Base-by-base conservation (phyloP, 1,284 basidiomycete species). In the Fomitiporia mediterranea region DNA sequence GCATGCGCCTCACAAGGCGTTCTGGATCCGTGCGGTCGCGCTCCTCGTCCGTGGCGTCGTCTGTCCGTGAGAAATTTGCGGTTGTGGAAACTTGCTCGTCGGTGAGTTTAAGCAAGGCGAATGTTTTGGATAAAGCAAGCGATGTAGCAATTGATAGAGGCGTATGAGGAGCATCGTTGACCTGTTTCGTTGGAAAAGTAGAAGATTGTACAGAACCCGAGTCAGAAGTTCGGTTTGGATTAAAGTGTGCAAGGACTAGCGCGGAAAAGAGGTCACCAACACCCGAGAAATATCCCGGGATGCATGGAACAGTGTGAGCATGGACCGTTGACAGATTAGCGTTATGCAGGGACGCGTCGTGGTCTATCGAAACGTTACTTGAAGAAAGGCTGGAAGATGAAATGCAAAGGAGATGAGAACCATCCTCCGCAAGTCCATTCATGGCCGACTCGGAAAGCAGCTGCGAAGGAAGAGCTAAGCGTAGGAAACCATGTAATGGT, bases 241-340 rank as follows among this genome's bases (percentile, higher is more conserved):
- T 67, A 69, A 86, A 98, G 64, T 95, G 87, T 0, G 86, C 96
- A 0, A 97, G 75, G 15, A 95, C 83, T 53, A 99, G 82, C 0
- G 97, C 92, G 1, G 95, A 94, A 74, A 99, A 99, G 52, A 98
- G 82, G 68, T 99, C 96, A 11, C 96, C 97, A 2, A 98, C 95
- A 25, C 96, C 97, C 8, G 91, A 91, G 69, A 96, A 99, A 73
- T 98, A 97, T 7, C 94, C 94, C 19, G 88, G 83, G 25, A 98
- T 80, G 40, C 89, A 82, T 0, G 91, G 89, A 8, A 98, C 84
- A 43, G 78, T 79, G 62, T 84, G 82, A 0, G 84, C 82, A 69
- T 89, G 80, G 17, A 95, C 77, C 0, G 66, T 67, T 1, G 80
- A 79, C 15, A 52, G 11, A 5, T 47, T 34, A 15, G 28, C 30